phyloP scores from a whole-genome alignment of 2,329 filamentous ascomycete species.

The Apiospora pterosperma region DNA sequence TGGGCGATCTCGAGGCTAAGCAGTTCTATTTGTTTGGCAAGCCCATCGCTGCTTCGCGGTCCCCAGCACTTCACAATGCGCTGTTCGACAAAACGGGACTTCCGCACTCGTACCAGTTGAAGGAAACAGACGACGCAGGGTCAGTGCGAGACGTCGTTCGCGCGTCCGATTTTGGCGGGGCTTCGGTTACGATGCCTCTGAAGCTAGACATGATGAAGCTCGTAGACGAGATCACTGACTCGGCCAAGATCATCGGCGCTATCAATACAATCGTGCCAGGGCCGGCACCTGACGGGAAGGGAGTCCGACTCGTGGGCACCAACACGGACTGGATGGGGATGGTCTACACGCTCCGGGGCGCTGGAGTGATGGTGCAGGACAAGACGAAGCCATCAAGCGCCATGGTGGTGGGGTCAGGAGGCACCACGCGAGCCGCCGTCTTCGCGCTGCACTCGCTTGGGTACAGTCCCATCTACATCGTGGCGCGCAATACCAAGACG shows the following conservation, averaged over 20 bases:
- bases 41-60: constrained; percentile 78
- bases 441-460: constrained; percentile 82
- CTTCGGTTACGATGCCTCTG: constrained; percentile 91
- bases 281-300: constrained; percentile 30
- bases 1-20: constrained; percentile 73
- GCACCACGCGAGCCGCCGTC: constrained; percentile 87
- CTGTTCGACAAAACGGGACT: constrained; percentile 75
- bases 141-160: constrained; percentile 65
- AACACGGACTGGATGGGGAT: constrained; percentile 98
- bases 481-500: constrained; percentile 72
- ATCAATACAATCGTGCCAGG: constrained; percentile 87
- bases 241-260: constrained; percentile 81
- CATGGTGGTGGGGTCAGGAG: constrained; percentile 86
- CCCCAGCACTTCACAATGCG: constrained; percentile 84
- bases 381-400: constrained; percentile 48
- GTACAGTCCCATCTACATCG: constrained; percentile 81
- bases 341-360: constrained; percentile 70
- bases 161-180: constrained; percentile 77
- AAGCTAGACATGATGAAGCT: constrained; percentile 84
- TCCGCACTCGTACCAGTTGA: constrained; percentile 74
- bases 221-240: constrained; percentile 74
- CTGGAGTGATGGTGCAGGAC: constrained; percentile 49
- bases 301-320: constrained; percentile 66
- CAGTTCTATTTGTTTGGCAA: constrained; percentile 86
- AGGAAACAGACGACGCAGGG: constrained; percentile 67